Evolutionary conservation across 805 yeast genomes (phyloP).

Genomic region (Grigorovia jiainica): DNA sequence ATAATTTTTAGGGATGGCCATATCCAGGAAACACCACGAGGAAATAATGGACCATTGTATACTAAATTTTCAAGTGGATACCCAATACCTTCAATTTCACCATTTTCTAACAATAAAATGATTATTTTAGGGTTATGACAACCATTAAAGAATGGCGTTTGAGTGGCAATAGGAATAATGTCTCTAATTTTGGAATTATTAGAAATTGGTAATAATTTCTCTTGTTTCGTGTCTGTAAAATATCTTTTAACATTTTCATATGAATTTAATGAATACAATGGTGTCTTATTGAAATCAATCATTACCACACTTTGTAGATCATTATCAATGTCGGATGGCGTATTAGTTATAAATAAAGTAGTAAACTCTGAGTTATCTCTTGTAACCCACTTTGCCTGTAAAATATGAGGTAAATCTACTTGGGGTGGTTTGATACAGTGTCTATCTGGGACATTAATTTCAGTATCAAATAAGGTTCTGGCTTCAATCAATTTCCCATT

Average conservation of each 20-base stretch:
- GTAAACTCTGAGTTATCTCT: constrained; percentile 74
- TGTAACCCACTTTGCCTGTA: constrained; percentile 66
- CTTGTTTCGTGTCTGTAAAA: constrained; percentile 52
- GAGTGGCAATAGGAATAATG: constrained; percentile 45
- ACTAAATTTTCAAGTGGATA: constrained; percentile 47
- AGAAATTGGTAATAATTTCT: constrained; percentile 46
- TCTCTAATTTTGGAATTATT: constrained; percentile 36
- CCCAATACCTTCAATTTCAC: constrained; percentile 52
- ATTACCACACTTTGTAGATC: constrained; percentile 36
- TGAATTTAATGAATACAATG: constrained; percentile 70
- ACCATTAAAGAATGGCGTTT: constrained; percentile 72
- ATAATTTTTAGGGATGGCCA: constrained; percentile 60
- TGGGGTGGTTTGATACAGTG: constrained; percentile 13
- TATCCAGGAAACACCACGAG: constrained; percentile 72
- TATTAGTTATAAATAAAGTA: constrained; percentile 60
- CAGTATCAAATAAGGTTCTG: constrained; percentile 56
- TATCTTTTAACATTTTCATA: constrained; percentile 74
- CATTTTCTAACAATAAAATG: constrained; percentile 48
- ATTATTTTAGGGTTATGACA: constrained; percentile 65
- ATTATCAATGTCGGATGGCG: constrained; percentile 36
- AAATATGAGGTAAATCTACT: constrained; percentile 32
- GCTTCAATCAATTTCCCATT: constrained; percentile 70
- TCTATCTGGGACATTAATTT: constrained; percentile 45
- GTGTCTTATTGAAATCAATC: constrained; percentile 72
- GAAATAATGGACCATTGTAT: constrained; percentile 50